Conservation (phyloP, 768 basidiomycete genomes). For the Floccularia luteovirens region DNA sequence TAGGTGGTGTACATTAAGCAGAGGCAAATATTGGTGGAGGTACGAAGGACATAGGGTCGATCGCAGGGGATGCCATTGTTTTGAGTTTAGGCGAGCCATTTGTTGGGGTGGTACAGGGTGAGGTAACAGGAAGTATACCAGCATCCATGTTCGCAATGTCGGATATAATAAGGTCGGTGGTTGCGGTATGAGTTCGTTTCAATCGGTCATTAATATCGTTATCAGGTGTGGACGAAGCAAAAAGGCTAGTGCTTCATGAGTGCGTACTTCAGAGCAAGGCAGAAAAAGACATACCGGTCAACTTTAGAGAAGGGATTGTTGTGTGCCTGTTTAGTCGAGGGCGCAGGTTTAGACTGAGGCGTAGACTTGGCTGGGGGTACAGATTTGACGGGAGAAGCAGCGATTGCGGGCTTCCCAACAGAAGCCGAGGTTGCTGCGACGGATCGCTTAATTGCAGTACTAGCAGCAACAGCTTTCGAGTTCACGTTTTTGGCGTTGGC, state of each 20-base stretch:
- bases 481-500: conserved; percentile 33
- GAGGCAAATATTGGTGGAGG: conserved; percentile 63
- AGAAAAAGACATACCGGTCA: conserved; percentile 55
- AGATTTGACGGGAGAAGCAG: conserved; percentile 10
- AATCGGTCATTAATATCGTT: neutral
- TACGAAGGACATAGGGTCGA: conserved; percentile 43
- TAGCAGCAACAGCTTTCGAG: conserved; percentile 26
- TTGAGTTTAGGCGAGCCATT: conserved; percentile 22
- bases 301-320: conserved; percentile 39
- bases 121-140: conserved; percentile 5
- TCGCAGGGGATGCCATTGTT: conserved; percentile 24
- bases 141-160: conserved; percentile 7
- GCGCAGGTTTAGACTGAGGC: conserved; percentile 8
- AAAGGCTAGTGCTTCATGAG: conserved; percentile 62
- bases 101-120: conserved; percentile 13
- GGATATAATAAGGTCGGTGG: conserved; percentile 6
- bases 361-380: conserved; percentile 11
- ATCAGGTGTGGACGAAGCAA: conserved; percentile 12
- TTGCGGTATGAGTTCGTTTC: neutral
- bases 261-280: conserved; percentile 30
- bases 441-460: conserved; percentile 25
- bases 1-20: conserved; percentile 30
- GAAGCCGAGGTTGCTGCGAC: conserved; percentile 17
- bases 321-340: too few relatives aligned
- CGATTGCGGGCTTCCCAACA: conserved; percentile 8